Evolutionary conservation across 345 rosid genomes (phyloP), one percentile per base, ranked within the genome.

Genomic region (Turritis glabra): DNA sequence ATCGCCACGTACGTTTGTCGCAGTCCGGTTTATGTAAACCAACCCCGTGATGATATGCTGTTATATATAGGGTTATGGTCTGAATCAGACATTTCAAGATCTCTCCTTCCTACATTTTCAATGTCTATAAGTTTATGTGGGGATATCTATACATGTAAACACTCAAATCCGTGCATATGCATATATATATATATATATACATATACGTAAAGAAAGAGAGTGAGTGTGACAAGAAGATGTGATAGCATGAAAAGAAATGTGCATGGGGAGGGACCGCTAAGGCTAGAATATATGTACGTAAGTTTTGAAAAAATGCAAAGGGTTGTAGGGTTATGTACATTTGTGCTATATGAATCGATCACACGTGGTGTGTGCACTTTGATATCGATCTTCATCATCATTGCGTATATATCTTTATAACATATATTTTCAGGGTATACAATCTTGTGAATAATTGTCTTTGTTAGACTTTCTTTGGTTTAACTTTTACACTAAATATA

Each of bases 241-340:
- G 80, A 71, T 47, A 71, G 71, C 57, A 46, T 76, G 80, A 77
- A 71, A 55, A 55, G 80, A 64, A 46, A 77, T 67, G 52, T 70
- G 80, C 80, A 77, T 55, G 76, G 51, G 58, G 56, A 62, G 75
- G 75, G 79, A 51, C 51, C 52, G 14, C 71, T 76, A 76, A 56
- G 71, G 76, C 69, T 77, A 60, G 58, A 54, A 47, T 33, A 19
- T 30, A 61, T 52, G 64, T 41, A 53, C 50, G 70, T 52, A 33
- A 29, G 1, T 44, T 8, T 50, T 8, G 11, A 14, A 66, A 14
- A 66, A 30, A 40, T 14, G 46, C 8, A 74, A 55, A 41, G 66
- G 64, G 66, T 37, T 70, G 46, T 64, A 59, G 61, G 74, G 68
- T 38, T 58, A 67, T 75, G 61, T 50, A 38, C 61, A 67, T 58